Conservation (phyloP, 192 early-diverging fungal species). For the Umbelopsis sp. region DNA sequence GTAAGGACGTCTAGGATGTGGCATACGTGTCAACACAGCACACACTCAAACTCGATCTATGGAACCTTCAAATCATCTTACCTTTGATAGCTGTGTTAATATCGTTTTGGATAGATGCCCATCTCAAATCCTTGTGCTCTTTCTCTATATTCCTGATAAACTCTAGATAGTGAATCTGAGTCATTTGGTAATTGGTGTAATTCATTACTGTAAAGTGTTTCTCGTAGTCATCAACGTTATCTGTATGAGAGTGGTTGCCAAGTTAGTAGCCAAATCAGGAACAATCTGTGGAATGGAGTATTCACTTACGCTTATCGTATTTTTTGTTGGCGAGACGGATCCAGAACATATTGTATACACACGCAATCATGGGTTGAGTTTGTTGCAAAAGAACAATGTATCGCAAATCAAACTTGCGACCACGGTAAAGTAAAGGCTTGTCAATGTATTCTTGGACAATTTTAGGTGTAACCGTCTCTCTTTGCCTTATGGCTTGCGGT, state of each 20-base stretch:
- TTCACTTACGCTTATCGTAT: conserved; percentile 15
- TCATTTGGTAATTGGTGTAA: conserved; percentile 49
- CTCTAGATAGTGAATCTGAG: conserved; percentile 43
- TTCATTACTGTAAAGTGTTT: conserved; percentile 55
- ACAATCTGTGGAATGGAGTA: background rate
- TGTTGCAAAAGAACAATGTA: conserved; percentile 51
- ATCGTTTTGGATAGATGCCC: conserved; percentile 43
- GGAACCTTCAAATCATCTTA: background rate
- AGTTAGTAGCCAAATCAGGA: background rate
- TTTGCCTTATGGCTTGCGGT: conserved; percentile 41
- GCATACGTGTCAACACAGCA: background rate
- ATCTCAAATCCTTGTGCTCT: conserved; percentile 41
- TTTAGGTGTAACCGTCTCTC: conserved; percentile 44
- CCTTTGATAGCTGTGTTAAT: conserved; percentile 51
- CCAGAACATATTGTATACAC: conserved; percentile 54
- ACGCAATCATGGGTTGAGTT: conserved; percentile 37
- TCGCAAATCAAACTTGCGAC: conserved; percentile 50
- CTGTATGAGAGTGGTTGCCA: conserved; percentile 20
- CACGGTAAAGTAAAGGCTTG: conserved; percentile 48
- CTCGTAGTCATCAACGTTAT: conserved; percentile 48
- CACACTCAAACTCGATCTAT: background rate
- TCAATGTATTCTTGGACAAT: conserved; percentile 48
- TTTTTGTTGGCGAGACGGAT: conserved; percentile 52
- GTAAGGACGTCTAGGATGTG: conserved; percentile 35
- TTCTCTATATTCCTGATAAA: conserved; percentile 56